A percentile compares a stretch with the other conserved stretches of the same genome.
Evolutionary conservation across 345 rosid species (phyloP).

Genomic region (Bruguiera parviflora): DNA sequence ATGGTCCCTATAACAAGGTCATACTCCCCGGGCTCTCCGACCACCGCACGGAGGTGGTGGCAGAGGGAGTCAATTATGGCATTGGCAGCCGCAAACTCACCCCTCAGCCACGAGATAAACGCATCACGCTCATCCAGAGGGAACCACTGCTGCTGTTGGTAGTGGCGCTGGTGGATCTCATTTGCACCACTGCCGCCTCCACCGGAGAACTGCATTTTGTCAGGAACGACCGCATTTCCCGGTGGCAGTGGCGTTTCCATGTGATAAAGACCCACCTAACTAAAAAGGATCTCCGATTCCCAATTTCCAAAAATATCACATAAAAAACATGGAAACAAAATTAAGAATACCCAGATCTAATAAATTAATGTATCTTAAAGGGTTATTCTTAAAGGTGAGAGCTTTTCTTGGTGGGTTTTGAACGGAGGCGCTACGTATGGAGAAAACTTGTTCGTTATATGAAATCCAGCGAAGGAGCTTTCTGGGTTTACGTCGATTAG

Average conservation of each 20-base stretch:
- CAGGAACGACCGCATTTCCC: slow-evolving; percentile 51
- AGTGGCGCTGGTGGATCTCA: slow-evolving; percentile 41
- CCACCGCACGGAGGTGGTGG: slow-evolving; percentile 55
- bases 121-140: slow-evolving; percentile 68
- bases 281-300: no score
- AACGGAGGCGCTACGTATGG: no score
- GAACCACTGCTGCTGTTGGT: slow-evolving; percentile 47
- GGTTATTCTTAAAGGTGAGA: not conserved
- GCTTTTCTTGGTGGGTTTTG: no score
- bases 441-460: no score
- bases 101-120: slow-evolving; percentile 78
- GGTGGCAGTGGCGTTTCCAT: slow-evolving; percentile 76
- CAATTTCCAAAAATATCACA: slow-evolving; percentile 3
- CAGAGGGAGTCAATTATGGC: slow-evolving; percentile 78
- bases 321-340: slow-evolving; percentile 10
- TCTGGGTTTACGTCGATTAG: no score
- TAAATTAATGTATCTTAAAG: not conserved
- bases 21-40: slow-evolving; percentile 66
- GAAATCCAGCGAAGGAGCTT: no score
- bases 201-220: slow-evolving; percentile 62
- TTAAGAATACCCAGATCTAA: slow-evolving; percentile 15
- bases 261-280: not conserved
- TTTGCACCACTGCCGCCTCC: slow-evolving; percentile 14
- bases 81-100: slow-evolving; percentile 93
- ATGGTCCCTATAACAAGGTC: slow-evolving; percentile 49